Conservation (phyloP, 2,329 filamentous ascomycete genomes). For the Stagonosporopsis cucurbitacearum region DNA sequence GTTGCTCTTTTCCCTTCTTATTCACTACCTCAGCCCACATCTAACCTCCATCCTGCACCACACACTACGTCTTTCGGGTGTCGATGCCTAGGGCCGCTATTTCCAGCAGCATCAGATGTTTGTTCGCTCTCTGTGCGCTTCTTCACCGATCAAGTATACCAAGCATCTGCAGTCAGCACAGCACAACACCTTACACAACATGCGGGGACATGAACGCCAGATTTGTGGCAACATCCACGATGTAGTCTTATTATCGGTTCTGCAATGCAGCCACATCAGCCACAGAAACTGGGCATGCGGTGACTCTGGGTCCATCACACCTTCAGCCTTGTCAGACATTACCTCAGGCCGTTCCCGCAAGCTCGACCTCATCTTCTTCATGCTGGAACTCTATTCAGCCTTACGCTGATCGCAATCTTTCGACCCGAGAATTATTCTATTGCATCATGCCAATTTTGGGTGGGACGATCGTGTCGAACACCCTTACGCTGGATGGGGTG, state of each 20-base stretch:
- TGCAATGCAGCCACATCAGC: neutral
- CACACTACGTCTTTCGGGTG: too few relatives aligned
- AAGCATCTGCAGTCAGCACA: neutral
- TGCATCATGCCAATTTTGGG: neutral
- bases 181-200: neutral
- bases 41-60: too few relatives aligned
- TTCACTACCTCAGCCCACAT: too few relatives aligned
- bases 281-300: neutral
- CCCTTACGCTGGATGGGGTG: neutral
- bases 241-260: neutral
- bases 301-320: neutral
- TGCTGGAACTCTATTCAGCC: neutral
- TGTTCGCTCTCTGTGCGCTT: neutral
- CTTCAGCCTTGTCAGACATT: neutral
- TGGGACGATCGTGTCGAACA: neutral
- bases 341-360: neutral
- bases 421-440: neutral
- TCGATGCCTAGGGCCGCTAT: too few relatives aligned
- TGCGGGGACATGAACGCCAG: neutral
- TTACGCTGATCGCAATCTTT: neutral
- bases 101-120: neutral
- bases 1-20: too few relatives aligned
- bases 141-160: neutral
- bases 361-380: neutral
- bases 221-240: neutral